These are phyloP conservation scores for Meripilus lineatus DNA, from an alignment of 1,284 basidiomycete genomes.

Conservation along the genomic window DNA sequence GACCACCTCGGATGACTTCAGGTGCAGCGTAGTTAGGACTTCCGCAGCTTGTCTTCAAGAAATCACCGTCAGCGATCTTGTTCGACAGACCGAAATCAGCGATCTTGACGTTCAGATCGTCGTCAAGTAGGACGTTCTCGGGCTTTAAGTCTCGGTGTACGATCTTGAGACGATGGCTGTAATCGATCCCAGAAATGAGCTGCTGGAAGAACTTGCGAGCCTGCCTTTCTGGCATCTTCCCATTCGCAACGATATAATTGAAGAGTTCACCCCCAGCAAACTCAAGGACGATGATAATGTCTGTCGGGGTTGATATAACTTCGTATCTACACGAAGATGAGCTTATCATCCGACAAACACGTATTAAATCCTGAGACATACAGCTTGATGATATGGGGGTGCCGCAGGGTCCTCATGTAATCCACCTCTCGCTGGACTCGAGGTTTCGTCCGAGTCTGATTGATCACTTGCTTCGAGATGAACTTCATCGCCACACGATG, in stretches of 20 bases:
- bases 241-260: conserved; percentile 91
- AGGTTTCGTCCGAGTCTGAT: conserved; percentile 86
- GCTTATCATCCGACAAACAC: no score
- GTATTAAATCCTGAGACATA: conserved; percentile 39
- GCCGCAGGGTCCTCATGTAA: conserved; percentile 87
- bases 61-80: conserved; percentile 92
- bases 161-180: conserved; percentile 91
- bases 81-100: conserved; percentile 94
- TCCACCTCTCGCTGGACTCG: conserved; percentile 94
- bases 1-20: conserved; percentile 88
- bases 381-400: conserved; percentile 97
- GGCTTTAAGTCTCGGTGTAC: conserved; percentile 96
- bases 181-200: conserved; percentile 93
- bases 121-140: conserved; percentile 81
- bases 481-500: conserved; percentile 98
- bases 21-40: conserved; percentile 96
- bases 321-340: conserved; percentile 93
- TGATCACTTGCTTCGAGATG: conserved; percentile 92
- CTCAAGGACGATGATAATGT: conserved; percentile 96
- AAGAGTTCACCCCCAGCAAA: conserved; percentile 91
- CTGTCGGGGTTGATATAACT: conserved; percentile 88
- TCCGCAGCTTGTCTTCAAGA: conserved; percentile 91
- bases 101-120: conserved; percentile 87
- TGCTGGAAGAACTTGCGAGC: conserved; percentile 94
- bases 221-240: conserved; percentile 80